Evolutionary conservation across 2,329 filamentous ascomycete genomes (phyloP).

Genomic region (Biscogniauxia mediterranea): DNA sequence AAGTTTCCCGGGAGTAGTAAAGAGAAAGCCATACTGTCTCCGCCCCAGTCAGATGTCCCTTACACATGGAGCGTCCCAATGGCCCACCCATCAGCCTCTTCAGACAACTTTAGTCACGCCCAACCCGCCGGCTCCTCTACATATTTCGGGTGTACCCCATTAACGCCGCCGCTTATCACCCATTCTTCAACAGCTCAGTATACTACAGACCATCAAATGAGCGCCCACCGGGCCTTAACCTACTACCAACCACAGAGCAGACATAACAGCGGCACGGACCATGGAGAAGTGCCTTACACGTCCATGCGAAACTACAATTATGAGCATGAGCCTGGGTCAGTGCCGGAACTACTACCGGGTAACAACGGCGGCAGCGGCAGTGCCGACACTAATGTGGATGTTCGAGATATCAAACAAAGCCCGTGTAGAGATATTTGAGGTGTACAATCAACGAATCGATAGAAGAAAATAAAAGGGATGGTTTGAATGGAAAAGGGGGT

Average conservation of each 20-base stretch:
- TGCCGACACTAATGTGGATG: background rate
- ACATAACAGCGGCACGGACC: background rate
- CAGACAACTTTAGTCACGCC: conserved; percentile 3
- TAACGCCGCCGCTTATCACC: conserved; percentile 4
- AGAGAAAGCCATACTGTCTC: background rate
- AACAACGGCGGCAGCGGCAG: too few species aligned
- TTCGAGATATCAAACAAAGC: background rate
- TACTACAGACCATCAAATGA: background rate
- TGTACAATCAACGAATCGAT: background rate
- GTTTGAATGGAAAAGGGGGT: too few species aligned
- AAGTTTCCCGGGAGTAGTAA: background rate
- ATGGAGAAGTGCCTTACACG: background rate
- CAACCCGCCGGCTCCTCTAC: background rate
- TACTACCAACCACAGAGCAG: background rate
- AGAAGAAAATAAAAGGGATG: background rate
- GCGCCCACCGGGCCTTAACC: background rate
- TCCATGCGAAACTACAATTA: background rate
- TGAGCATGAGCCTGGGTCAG: background rate
- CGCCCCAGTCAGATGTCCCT: background rate
- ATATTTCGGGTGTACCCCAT: conserved; percentile 6
- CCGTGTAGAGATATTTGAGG: background rate
- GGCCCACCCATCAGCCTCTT: conserved; percentile 1
- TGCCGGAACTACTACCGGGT: background rate
- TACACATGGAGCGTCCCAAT: background rate
- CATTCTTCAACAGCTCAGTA: conserved; percentile 1